These are phyloP conservation scores for Moesziomyces sp. DNA, from an alignment of 1,284 basidiomycete genomes.

Conservation along the genomic window DNA sequence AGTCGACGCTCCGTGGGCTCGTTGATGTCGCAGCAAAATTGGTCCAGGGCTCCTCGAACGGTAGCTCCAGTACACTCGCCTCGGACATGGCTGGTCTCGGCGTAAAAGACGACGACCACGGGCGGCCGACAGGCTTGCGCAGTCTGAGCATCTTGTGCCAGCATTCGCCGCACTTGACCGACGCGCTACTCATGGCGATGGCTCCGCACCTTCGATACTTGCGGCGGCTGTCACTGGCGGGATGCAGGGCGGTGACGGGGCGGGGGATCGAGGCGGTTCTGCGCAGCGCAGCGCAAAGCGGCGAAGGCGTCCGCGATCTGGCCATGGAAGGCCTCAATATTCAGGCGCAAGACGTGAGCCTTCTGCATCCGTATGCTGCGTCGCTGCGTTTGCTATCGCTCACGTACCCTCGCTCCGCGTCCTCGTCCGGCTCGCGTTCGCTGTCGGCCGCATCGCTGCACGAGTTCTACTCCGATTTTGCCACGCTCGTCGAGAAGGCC, in stretches of 20 bases:
- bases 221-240: slow-evolving; percentile 51
- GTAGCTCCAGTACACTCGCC: neutral
- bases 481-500: slow-evolving; percentile 34
- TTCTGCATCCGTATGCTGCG: slow-evolving; percentile 22
- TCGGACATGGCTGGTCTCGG: slow-evolving; percentile 4
- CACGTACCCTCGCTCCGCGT: slow-evolving; percentile 50
- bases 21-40: slow-evolving; percentile 43
- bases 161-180: slow-evolving; percentile 55
- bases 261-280: slow-evolving; percentile 50
- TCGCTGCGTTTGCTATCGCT: slow-evolving; percentile 40
- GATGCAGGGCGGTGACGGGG: slow-evolving; percentile 57
- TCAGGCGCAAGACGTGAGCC: slow-evolving; percentile 24
- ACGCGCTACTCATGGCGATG: slow-evolving; percentile 39
- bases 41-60: neutral
- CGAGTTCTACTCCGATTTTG: slow-evolving; percentile 47
- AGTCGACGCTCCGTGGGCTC: slow-evolving; percentile 22
- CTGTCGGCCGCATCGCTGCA: slow-evolving; percentile 24
- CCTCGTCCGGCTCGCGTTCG: slow-evolving; percentile 35
- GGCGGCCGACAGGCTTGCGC: slow-evolving; percentile 15
- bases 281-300: slow-evolving; percentile 9
- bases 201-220: slow-evolving; percentile 47
- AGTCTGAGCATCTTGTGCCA: slow-evolving; percentile 51
- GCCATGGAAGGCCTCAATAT: slow-evolving; percentile 59
- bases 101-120: neutral
- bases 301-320: slow-evolving; percentile 39